phyloP scores from a whole-genome alignment of 2,329 filamentous ascomycete species.

The Dactylellina drechsleri region DNA sequence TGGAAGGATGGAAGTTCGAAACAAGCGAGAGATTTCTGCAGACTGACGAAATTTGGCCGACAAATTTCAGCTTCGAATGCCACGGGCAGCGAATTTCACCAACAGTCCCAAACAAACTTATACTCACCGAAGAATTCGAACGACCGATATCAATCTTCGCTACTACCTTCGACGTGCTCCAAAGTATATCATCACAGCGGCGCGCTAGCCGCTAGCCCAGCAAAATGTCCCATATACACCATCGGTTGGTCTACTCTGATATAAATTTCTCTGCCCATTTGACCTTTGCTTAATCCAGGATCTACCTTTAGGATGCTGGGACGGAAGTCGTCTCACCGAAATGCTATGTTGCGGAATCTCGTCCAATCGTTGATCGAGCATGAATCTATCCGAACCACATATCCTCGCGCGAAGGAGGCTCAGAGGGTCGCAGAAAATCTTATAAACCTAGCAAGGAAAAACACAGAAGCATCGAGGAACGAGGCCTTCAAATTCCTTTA shows the following conservation, averaged over 20 bases:
- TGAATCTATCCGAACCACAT: conserved; percentile 94
- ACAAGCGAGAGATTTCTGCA: too few relatives aligned
- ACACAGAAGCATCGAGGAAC: conserved; percentile 81
- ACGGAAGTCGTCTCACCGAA: conserved; percentile 84
- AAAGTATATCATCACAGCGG: not conserved
- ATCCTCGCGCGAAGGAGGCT: conserved; percentile 95
- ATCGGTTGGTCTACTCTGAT: conserved; percentile 27
- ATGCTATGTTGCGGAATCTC: conserved; percentile 92
- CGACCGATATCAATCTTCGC: too few relatives aligned
- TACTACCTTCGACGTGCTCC: too few relatives aligned
- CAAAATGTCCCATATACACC: conserved; percentile 54
- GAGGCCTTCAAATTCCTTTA: conserved; percentile 84
- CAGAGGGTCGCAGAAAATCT: conserved; percentile 93
- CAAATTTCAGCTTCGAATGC: too few relatives aligned
- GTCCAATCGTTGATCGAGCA: conserved; percentile 93
- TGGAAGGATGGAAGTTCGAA: too few relatives aligned
- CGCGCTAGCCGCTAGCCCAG: not conserved
- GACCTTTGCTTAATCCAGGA: not conserved
- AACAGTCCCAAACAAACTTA: too few relatives aligned
- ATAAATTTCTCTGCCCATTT: not conserved
- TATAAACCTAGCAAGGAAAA: conserved; percentile 91
- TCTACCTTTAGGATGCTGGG: conserved; percentile 69
- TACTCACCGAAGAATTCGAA: too few relatives aligned
- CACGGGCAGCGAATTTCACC: too few relatives aligned
- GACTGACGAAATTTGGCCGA: too few relatives aligned